Evolutionary conservation across 495 filamentous ascomycete species (phyloP).

Genomic region (Tuber magnatum): DNA sequence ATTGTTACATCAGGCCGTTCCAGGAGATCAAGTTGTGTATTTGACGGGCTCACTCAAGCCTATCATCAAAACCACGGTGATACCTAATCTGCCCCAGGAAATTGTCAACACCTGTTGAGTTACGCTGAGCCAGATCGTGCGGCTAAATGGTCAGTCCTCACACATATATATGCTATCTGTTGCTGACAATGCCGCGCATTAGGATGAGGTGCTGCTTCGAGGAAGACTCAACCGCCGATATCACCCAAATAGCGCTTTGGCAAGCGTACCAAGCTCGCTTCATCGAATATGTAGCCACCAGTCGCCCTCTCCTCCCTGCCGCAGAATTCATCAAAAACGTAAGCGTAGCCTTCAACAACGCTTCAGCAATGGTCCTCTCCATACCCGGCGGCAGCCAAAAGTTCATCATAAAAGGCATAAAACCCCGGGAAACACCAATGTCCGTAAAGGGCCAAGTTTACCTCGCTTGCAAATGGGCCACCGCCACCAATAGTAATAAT

Average conservation of each 20-base stretch:
- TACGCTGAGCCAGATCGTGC: slow-evolving; percentile 81
- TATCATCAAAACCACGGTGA: slow-evolving; percentile 47
- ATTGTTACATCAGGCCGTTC: slow-evolving; percentile 39
- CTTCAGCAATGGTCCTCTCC: slow-evolving; percentile 69
- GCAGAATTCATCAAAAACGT: slow-evolving; percentile 98
- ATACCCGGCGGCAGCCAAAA: slow-evolving; percentile 49
- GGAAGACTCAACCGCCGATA: slow-evolving; percentile 71
- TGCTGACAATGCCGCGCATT: slow-evolving; percentile 6
- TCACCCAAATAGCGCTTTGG: slow-evolving; percentile 95
- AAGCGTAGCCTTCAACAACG: slow-evolving; percentile 65
- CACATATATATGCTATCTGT: slow-evolving; percentile 7
- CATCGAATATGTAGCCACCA: slow-evolving; percentile 41
- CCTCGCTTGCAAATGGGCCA: slow-evolving; percentile 50
- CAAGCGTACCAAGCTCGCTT: slow-evolving; percentile 90
- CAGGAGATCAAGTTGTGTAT: slow-evolving; percentile 38
- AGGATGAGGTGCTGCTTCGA: slow-evolving; percentile 67
- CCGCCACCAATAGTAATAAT: slow-evolving; percentile 7
- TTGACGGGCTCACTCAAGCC: slow-evolving; percentile 4
- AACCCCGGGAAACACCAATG: slow-evolving; percentile 65
- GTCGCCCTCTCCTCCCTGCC: slow-evolving; percentile 64
- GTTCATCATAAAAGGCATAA: slow-evolving; percentile 92
- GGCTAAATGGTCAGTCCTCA: slow-evolving; percentile 57
- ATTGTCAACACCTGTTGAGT: slow-evolving; percentile 66
- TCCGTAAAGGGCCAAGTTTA: slow-evolving; percentile 59
- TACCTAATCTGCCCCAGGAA: slow-evolving; percentile 66